Evolutionary conservation across 805 yeast genomes (phyloP), one percentile per base, ranked within the genome.

Genomic region (Cyberlindnera suaveolens): DNA sequence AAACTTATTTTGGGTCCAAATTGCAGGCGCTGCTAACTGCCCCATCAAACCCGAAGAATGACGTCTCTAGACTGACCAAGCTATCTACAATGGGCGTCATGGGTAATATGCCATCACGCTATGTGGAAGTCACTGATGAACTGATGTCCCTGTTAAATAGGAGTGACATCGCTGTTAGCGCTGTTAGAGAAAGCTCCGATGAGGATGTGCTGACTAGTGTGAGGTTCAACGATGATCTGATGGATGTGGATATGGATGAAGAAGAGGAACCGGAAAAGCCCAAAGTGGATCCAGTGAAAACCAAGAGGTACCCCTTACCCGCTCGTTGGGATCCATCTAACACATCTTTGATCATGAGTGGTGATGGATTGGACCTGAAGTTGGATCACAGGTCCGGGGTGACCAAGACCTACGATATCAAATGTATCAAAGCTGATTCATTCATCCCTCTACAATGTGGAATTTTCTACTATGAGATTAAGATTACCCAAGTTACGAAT

Each of bases 381-480:
- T 48, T 51, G 20, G 53, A 45, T 4, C 41, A 40, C 14, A 32
- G 15, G 19, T 34, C 47, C 4, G 19, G 29, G 11, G 29, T 35
- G 19, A 23, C 33, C 20, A 29, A 50, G 20, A 20, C 41, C 14
- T 43, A 51, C 34, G 60, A 55, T 7, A 41, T 46, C 17, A 36
- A 50, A 20, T 47, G 52, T 15, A 56, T 68, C 9, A 64, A 62
- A 42, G 51, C 72, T 1, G 56, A 70, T 44, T 47, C 58, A 31
- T 48, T 63, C 5, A 65, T 76, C 7, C 67, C 72, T 1, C 48
- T 60, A 3, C 56, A 60, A 17, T 56, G 71, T 44, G 77, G 80
- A 2, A 54, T 77, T 4, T 77, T 70, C 54, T 77, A 77, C 52
- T 77, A 53, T 50, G 83, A 77, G 52, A 61, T 75, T n/a, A 62